Evolutionary conservation across 2,329 filamentous ascomycete genomes (phyloP).

Genomic region (Endothia cerciana): DNA sequence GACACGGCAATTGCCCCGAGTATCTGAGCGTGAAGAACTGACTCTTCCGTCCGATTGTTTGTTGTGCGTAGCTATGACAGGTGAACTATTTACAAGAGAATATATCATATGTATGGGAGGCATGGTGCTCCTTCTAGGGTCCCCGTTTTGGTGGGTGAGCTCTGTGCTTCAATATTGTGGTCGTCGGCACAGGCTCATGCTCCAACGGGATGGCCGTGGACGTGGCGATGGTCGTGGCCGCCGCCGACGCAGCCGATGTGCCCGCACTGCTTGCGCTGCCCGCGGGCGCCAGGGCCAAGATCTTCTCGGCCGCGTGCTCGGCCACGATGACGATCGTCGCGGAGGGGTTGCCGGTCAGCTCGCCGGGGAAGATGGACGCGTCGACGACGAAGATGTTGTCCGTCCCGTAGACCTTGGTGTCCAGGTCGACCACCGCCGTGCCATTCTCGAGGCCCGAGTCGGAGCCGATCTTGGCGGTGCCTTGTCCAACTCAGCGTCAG

Average conservation of each 20-base stretch:
- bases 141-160: not conserved
- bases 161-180: not conserved
- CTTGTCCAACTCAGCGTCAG: not conserved
- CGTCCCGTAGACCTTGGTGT: conserved; percentile 29
- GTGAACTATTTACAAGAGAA: not conserved
- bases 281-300: conserved; percentile 19
- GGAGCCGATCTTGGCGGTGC: conserved; percentile 28
- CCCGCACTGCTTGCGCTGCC: not conserved
- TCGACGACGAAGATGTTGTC: conserved; percentile 31
- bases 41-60: not conserved
- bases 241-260: no score
- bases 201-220: not conserved
- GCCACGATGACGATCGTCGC: conserved; percentile 26
- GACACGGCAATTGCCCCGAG: not conserved
- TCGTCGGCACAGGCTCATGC: not conserved
- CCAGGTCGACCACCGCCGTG: conserved; percentile 28
- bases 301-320: conserved; percentile 27
- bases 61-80: not conserved
- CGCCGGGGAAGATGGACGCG: conserved; percentile 28
- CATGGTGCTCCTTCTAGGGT: not conserved
- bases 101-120: not conserved
- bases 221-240: not conserved
- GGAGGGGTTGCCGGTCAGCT: conserved; percentile 28
- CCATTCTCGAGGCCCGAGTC: conserved; percentile 27
- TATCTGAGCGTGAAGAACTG: not conserved